Base-by-base conservation (phyloP, 164 flowering plant genomes). In the Cinnamomum micranthum region DNA sequence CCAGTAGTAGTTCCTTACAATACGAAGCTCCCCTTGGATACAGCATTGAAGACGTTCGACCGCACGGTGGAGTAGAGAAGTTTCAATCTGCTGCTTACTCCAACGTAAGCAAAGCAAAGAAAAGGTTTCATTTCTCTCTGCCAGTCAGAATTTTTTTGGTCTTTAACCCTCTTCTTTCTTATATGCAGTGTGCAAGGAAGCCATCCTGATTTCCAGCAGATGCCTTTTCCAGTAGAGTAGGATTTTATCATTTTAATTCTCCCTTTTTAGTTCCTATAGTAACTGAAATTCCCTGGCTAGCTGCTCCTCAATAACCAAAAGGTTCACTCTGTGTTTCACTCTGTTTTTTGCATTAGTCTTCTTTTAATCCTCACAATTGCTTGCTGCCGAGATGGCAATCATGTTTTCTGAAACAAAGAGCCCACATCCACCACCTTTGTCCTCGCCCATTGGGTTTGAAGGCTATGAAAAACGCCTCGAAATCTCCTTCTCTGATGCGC, bases 401-500 rank as follows among this genome's bases (percentile, higher is more conserved):
- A 62, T 24, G 24, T 2, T 58, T 41, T 31, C 23, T 31, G 22
- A n/a, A 9, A 7, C 50, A 33, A 47, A 47, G 1, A 59, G 25
- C 70, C 74, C 77, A 67, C 51, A 77, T 11, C 71, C 68, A 1
- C 94, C 97, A 17, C 92, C 87, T 13, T 92, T 89, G 23, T 14
- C 73, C 23, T 80, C 85, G 4, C 59, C 94, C 6, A 89, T 88
- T 31, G 93, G 92, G 0, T 91, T 89, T 71, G 95, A 91, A 76
- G 95, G 95, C 28, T 91, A 78, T 66, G 95, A 91, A 71, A 91
- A 91, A 67, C 87, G 95, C 20, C 88, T 91, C 3, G 93, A 91
- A 72, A 84, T 91, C 33, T 69, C 81, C 22, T 91, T 91, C 78
- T 84, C 77, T 13, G 85, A 82, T 22, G 80, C 87, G 0, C 77